These are phyloP conservation scores for Moesziomyces aphidis DNA, from an alignment of 1,284 basidiomycete genomes.

Conservation along the genomic window DNA sequence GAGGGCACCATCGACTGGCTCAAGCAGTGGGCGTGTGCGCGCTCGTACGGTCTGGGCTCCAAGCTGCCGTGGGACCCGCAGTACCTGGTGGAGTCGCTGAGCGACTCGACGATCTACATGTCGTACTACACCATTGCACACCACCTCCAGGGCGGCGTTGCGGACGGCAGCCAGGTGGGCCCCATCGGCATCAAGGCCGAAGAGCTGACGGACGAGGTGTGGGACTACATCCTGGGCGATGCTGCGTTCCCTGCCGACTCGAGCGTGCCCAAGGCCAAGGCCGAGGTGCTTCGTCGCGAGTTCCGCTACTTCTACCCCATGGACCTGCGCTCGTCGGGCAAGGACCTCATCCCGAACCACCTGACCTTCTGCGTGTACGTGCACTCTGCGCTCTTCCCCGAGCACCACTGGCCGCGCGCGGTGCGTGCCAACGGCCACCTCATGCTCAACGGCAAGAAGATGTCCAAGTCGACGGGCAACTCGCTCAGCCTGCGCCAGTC, in stretches of 20 bases:
- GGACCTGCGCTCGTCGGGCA: slow-evolving; percentile 98
- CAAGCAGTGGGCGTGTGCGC: slow-evolving; percentile 98
- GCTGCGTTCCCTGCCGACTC: slow-evolving; percentile 79
- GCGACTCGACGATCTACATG: slow-evolving; percentile 99
- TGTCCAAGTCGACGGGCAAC: slow-evolving; percentile 93
- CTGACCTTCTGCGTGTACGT: slow-evolving; percentile 94
- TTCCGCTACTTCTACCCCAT: slow-evolving; percentile 99
- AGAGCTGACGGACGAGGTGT: slow-evolving; percentile 96
- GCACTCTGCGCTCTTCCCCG: slow-evolving; percentile 93
- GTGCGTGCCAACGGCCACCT: slow-evolving; percentile 97
- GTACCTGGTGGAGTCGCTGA: slow-evolving; percentile 95
- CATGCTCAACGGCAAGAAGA: slow-evolving; percentile 98
- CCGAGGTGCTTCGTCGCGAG: slow-evolving; percentile 86
- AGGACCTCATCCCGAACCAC: slow-evolving; percentile 97
- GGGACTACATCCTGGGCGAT: slow-evolving; percentile 90
- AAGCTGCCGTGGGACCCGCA: slow-evolving; percentile 96
- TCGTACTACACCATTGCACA: slow-evolving; percentile 92
- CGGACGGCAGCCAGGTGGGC: slow-evolving; percentile 83
- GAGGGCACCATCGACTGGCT: slow-evolving; percentile 94
- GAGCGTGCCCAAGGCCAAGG: slow-evolving; percentile 79
- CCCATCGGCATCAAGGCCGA: slow-evolving; percentile 86
- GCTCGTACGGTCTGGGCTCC: slow-evolving; percentile 95
- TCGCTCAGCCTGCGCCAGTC: slow-evolving; percentile 64
- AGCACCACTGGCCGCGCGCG: slow-evolving; percentile 90
- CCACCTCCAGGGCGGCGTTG: slow-evolving; percentile 72